These are phyloP conservation scores for Neurospora sp. DNA, from an alignment of 495 filamentous ascomycete species.

Conservation along the genomic window DNA sequence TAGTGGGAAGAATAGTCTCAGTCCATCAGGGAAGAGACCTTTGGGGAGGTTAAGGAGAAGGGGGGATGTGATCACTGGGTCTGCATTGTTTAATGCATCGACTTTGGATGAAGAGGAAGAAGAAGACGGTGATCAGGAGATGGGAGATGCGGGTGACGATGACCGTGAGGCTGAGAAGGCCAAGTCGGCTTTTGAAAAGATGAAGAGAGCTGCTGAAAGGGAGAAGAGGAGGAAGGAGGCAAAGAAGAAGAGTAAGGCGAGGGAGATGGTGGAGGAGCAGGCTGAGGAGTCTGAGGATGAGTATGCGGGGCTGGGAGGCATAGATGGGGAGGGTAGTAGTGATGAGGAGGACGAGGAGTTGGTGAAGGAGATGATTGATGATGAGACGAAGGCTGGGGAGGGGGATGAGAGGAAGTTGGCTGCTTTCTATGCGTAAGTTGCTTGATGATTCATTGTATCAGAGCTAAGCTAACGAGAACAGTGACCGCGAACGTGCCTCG, in stretches of 20 bases:
- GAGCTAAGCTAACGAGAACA: conserved; percentile 17
- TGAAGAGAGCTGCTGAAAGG: conserved; percentile 57
- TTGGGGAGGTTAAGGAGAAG: conserved; percentile 45
- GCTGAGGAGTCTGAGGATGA: conserved; percentile 98
- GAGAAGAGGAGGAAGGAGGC: conserved; percentile 36
- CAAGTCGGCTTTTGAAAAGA: conserved; percentile 53
- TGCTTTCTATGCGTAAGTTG: conserved; percentile 76
- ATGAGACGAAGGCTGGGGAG: conserved; percentile 54
- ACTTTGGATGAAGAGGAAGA: conserved; percentile 36
- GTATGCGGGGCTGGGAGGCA: conserved; percentile 88
- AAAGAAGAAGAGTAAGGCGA: conserved; percentile 80
- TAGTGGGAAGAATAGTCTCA: conserved; percentile 32
- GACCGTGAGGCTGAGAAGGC: conserved; percentile 18
- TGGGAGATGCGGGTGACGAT: conserved; percentile 40
- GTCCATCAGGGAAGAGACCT: not conserved
- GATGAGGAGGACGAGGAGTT: conserved; percentile 50
- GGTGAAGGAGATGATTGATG: conserved; percentile 83
- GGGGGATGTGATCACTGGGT: conserved; percentile 18
- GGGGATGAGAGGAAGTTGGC: conserved; percentile 72
- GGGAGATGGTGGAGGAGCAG: conserved; percentile 80
- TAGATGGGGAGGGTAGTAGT: conserved; percentile 73
- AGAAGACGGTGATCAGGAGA: conserved; percentile 41
- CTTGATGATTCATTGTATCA: no score
- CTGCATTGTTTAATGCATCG: conserved; percentile 19
- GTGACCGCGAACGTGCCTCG: conserved; percentile 53